Evolutionary conservation across 2,329 filamentous ascomycete species (phyloP).

Genomic region (Microsporum canis): DNA sequence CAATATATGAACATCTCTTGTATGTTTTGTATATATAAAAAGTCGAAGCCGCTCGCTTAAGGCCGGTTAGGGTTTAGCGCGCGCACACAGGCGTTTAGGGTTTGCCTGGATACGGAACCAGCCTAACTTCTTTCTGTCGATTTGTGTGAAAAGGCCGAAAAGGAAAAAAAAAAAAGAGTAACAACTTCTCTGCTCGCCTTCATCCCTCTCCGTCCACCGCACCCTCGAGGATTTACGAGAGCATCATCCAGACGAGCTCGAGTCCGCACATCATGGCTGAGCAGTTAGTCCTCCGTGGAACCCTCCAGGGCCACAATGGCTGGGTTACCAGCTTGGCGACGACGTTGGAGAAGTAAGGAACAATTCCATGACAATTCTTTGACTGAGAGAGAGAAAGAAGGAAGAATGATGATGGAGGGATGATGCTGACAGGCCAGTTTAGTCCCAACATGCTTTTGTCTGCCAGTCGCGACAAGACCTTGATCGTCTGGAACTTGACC

Average conservation of each 20-base stretch:
- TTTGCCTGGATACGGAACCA: constrained; percentile 26
- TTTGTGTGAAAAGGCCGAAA: constrained; percentile 24
- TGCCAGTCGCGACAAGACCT: constrained; percentile 90
- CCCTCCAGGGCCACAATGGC: constrained; percentile 98
- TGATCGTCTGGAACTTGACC: constrained; percentile 99
- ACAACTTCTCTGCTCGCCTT: constrained; percentile 23
- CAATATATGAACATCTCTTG: background rate
- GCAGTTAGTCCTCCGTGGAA: constrained; percentile 91
- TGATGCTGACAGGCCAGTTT: constrained; percentile 28
- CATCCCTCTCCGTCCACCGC: constrained; percentile 27
- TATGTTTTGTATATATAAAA: background rate
- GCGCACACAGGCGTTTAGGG: constrained; percentile 28
- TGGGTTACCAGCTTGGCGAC: constrained; percentile 98
- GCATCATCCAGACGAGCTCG: constrained; percentile 25
- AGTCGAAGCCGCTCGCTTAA: constrained; percentile 20
- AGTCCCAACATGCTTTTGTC: constrained; percentile 99
- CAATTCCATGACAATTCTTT: constrained; percentile 7
- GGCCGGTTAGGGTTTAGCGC: constrained; percentile 17
- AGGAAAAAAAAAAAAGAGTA: constrained; percentile 20
- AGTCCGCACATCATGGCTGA: constrained; percentile 58
- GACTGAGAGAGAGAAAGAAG: background rate
- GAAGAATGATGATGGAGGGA: constrained; percentile 6
- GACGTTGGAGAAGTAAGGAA: constrained; percentile 89
- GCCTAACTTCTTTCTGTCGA: constrained; percentile 5
- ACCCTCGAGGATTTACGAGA: constrained; percentile 24